A percentile compares a stretch with the other conserved stretches of the same genome.
Evolutionary conservation across 2,329 filamentous ascomycete genomes (phyloP).

Genomic region (Coniochaeta prunicola): DNA sequence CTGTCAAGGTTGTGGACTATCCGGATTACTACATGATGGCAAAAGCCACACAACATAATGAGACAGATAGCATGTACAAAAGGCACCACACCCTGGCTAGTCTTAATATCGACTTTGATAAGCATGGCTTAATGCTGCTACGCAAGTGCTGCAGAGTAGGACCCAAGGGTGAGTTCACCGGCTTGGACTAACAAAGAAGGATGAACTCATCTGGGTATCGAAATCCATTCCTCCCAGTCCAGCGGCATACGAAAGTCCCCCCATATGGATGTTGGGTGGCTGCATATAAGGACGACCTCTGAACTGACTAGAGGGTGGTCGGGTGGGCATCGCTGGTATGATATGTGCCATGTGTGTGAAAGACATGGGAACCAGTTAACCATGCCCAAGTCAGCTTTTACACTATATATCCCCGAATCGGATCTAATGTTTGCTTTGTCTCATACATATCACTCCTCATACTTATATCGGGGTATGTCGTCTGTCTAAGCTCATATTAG

Average conservation of each 20-base stretch:
- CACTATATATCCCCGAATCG: neutral
- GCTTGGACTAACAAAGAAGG: neutral
- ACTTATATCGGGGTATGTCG: neutral
- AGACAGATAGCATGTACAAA: neutral
- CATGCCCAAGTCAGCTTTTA: neutral
- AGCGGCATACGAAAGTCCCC: neutral
- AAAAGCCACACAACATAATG: neutral
- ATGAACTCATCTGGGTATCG: neutral
- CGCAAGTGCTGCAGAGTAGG: neutral
- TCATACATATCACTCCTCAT: neutral
- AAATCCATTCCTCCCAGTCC: neutral
- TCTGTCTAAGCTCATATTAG: neutral
- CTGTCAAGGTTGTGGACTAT: neutral
- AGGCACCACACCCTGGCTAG: neutral
- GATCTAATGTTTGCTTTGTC: neutral
- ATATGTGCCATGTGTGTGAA: neutral
- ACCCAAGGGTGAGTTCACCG: neutral
- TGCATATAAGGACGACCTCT: neutral
- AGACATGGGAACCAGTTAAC: neutral
- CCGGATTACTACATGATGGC: neutral
- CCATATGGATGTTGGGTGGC: neutral
- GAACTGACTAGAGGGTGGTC: neutral
- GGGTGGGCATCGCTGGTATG: neutral
- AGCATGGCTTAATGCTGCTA: neutral
- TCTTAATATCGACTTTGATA: neutral